Evolutionary conservation across 306 rosid genomes (phyloP).

Genomic region (Medicago arabica): DNA sequence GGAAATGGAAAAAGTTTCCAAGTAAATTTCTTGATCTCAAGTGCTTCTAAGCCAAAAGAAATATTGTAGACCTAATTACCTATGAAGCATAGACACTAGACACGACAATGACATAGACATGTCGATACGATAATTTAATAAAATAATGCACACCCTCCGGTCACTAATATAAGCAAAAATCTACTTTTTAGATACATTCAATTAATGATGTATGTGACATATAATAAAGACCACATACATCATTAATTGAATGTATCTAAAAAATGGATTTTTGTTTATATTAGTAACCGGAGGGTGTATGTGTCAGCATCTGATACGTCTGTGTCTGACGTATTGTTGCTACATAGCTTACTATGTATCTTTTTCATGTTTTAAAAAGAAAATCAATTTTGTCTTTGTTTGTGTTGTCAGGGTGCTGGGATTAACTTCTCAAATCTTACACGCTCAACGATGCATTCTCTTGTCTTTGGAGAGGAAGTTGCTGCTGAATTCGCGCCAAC

Average conservation of each 20-base stretch:
- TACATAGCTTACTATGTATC: neutral
- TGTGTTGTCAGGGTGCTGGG: constrained; percentile 67
- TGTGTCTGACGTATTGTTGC: neutral
- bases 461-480: constrained; percentile 70
- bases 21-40: constrained; percentile 48
- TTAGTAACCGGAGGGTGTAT: too few relatives aligned
- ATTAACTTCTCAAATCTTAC: constrained; percentile 79
- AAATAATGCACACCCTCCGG: too few relatives aligned
- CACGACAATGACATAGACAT: neutral
- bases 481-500: constrained; percentile 70
- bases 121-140: neutral
- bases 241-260: too few relatives aligned
- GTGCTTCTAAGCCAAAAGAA: neutral
- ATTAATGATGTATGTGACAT: too few relatives aligned
- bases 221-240: too few relatives aligned
- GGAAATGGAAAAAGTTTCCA: constrained; percentile 69
- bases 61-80: neutral
- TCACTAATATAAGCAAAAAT: too few relatives aligned
- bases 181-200: too few relatives aligned
- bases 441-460: constrained; percentile 61
- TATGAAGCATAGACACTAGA: neutral
- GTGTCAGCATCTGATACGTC: neutral
- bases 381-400: constrained; percentile 22
- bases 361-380: neutral
- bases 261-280: too few relatives aligned